Evolutionary conservation across 164 flowering plant genomes (phyloP), one percentile per base, ranked within the genome.

Genomic region (Kingdonia uniflora): DNA sequence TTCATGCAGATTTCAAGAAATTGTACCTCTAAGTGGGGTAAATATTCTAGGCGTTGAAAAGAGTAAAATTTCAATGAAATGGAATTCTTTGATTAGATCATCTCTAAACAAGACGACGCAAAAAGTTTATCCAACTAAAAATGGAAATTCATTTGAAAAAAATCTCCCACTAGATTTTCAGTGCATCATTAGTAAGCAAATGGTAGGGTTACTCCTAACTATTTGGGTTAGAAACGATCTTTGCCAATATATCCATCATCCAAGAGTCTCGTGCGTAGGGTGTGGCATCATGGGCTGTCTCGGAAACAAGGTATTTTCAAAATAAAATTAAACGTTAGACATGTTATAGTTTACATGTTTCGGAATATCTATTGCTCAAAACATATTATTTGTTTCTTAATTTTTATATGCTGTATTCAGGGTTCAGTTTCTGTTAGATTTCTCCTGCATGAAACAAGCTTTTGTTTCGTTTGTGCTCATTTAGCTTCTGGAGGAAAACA

Each of bases 211-310:
- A 23, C 52, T 76, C 19, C 70, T 80, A 40, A 74, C 87, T 2
- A 73, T 82, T 15, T 85, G 95, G 95, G 75, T 72, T n/a, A 58
- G 84, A 50, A 72, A 55, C 14, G 66, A 61, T 24, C 79, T 82
- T 25, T 65, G 60, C 46, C 68, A 62, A 6, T 71, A 65, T 55
- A 51, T 85, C 54, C 56, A 62, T 35, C 63, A 74, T 61, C 74
- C 74, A 8, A 74, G 73, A 37, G 85, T 82, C 48, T 82, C 89
- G 1, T 79, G 87, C 35, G 77, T 85, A 1, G 87, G 89, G 13
- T 80, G 89, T 69, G 95, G 95, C 55, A 66, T 82, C 73, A 74
- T 85, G 84, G 87, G 89, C 26, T 78, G 80, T 68, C 69, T 85
- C 14, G 87, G 87, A 51, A 85, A 85, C 53, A 85, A 85, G 87